phyloP scores from a whole-genome alignment of 805 yeast genomes.

The Limtongia smithiae region DNA sequence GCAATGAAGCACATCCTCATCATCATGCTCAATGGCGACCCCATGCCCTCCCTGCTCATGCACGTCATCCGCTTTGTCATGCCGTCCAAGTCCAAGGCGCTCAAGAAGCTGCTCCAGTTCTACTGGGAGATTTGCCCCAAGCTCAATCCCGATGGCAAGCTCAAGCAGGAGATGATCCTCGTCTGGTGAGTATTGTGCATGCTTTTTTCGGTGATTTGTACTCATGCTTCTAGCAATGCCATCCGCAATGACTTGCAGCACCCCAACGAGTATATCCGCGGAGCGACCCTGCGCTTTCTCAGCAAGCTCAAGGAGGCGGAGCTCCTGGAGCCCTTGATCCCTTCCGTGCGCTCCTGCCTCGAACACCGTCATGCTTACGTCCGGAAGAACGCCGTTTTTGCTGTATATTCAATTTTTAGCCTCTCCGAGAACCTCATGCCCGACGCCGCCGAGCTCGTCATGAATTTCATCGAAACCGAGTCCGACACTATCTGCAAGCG shows the following conservation, averaged over 20 bases:
- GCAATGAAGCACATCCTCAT: slow-evolving; percentile 86
- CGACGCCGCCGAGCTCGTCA: slow-evolving; percentile 86
- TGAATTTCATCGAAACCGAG: slow-evolving; percentile 71
- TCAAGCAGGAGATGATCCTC: slow-evolving; percentile 97
- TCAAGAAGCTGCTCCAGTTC: slow-evolving; percentile 87
- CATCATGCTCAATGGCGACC: slow-evolving; percentile 86
- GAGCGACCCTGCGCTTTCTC: slow-evolving; percentile 88
- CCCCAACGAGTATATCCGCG: slow-evolving; percentile 95
- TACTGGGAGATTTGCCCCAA: slow-evolving; percentile 99
- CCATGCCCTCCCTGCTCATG: slow-evolving; percentile 91
- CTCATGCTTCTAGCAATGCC: slow-evolving; percentile 53
- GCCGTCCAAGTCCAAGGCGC: slow-evolving; percentile 89
- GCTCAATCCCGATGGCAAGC: slow-evolving; percentile 77
- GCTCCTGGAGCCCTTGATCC: slow-evolving; percentile 89
- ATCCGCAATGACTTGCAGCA: slow-evolving; percentile 96
- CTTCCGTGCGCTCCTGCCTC: slow-evolving; percentile 83
- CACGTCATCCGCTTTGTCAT: slow-evolving; percentile 93
- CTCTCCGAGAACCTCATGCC: slow-evolving; percentile 86
- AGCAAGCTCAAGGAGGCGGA: slow-evolving; percentile 90
- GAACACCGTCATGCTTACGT: slow-evolving; percentile 98
- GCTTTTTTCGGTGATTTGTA: not conserved
- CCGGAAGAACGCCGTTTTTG: slow-evolving; percentile 93
- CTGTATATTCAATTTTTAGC: slow-evolving; percentile 74
- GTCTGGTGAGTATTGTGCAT: slow-evolving; percentile 52
- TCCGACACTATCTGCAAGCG: slow-evolving; percentile 91